Base-by-base conservation (phyloP, 23 red algal genomes). In the Gracilariopsis chorda region DNA sequence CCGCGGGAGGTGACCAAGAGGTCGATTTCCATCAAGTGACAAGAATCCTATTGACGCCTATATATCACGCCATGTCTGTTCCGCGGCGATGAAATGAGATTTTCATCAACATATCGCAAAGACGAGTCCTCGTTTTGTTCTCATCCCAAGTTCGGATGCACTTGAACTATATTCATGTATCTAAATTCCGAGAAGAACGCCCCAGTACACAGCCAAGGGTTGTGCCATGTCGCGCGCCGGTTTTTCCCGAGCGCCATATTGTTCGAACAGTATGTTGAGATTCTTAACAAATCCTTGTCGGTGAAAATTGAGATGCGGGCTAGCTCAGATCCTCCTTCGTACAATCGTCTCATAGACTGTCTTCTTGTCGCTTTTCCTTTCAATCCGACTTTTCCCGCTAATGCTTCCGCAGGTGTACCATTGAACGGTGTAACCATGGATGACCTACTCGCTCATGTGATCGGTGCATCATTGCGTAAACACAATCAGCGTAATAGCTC, bases 361-460 rank as follows among this genome's bases (percentile, higher is more conserved):
- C 69, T 89, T 34, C 32, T 72, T 25, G 51, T 89, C 16, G 85
- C 85, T 42, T 89, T 65, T 28, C 85, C 67, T 6, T 35, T 34
- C 24, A 48, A 77, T 7, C 43, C 65, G 1, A 29, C 40, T 32
- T 78, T 77, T 55, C 85, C 85, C 13, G 10, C 42, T 6, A 23
- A 49, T 20, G 51, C 65, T 7, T 29, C 58, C 36, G 49, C 34
- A 63, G 85, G 85, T 23, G n/a, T 51, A 13, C 36, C 36, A 45
- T 21, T 47, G 47, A 44, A 46, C n/a, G 37, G 45, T 80, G 85
- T 89, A 40, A 77, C 85, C 16, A 78, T 89, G 52, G 85, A 89
- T 46, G 48, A 78, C 34, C 28, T 89, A 23, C 65, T 89, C 36
- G 47, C 61, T 23, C 34, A 89, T 27, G 85, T 89, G 11, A 89